Percentiles rank a stretch among this genome's conserved stretches.
phyloP scores from a whole-genome alignment of 2,329 filamentous ascomycete genomes.

The Cercospora zeae-maydis region DNA sequence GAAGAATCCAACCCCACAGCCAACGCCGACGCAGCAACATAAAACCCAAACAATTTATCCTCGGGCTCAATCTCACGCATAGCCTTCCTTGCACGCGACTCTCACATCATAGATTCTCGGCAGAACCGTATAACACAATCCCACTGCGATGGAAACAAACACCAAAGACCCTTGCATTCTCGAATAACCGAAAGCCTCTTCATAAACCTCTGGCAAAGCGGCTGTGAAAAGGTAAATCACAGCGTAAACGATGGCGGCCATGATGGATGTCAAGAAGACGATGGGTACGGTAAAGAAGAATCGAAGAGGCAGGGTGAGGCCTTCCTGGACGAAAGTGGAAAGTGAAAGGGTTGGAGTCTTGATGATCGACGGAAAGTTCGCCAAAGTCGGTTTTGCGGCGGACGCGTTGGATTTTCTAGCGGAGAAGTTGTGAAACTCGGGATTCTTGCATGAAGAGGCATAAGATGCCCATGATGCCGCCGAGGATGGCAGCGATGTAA shows the following conservation, averaged over 20 bases:
- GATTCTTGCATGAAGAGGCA: slow-evolving; percentile 43
- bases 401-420: slow-evolving; percentile 34
- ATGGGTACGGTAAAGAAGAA: slow-evolving; percentile 49
- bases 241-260: slow-evolving; percentile 44
- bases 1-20: slow-evolving; percentile 38
- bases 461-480: slow-evolving; percentile 35
- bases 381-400: slow-evolving; percentile 28
- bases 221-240: slow-evolving; percentile 42
- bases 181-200: slow-evolving; percentile 32
- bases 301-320: slow-evolving; percentile 32
- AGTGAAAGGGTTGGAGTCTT: slow-evolving; percentile 38
- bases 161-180: slow-evolving; percentile 45
- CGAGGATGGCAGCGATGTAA: slow-evolving; percentile 42
- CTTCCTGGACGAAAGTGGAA: slow-evolving; percentile 34
- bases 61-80: slow-evolving; percentile 40
- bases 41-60: slow-evolving; percentile 48
- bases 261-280: slow-evolving; percentile 43
- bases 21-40: slow-evolving; percentile 44
- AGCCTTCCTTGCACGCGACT: slow-evolving; percentile 22
- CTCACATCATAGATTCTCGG: slow-evolving; percentile 44
- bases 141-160: slow-evolving; percentile 52
- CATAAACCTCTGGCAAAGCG: slow-evolving; percentile 41
- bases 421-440: slow-evolving; percentile 44
- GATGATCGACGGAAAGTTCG: slow-evolving; percentile 36
- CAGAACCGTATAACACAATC: slow-evolving; percentile 43